Evolutionary conservation across 495 filamentous ascomycete species (phyloP).

Genomic region (Rhypophila decipiens): DNA sequence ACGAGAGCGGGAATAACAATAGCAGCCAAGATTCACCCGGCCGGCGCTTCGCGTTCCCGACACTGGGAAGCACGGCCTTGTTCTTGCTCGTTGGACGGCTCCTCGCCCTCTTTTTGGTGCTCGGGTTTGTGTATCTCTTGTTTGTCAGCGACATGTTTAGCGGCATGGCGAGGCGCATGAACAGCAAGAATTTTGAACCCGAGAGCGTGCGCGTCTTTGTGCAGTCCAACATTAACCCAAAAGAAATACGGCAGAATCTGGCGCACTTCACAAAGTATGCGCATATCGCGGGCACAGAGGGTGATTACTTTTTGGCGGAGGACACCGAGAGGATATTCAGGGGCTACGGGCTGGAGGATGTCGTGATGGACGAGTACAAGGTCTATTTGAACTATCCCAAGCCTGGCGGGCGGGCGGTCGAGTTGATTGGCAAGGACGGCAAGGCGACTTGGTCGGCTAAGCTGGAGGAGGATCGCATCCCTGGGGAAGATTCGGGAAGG

Average conservation of each 20-base stretch:
- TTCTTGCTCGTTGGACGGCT: slow-evolving; percentile 55
- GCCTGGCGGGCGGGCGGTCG: slow-evolving; percentile 66
- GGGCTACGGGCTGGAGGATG: slow-evolving; percentile 62
- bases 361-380: slow-evolving; percentile 67
- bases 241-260: slow-evolving; percentile 62
- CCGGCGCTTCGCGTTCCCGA: slow-evolving; percentile 16
- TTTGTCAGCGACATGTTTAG: slow-evolving; percentile 78
- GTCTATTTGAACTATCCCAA: slow-evolving; percentile 93
- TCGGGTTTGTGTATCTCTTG: slow-evolving; percentile 71
- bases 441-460: slow-evolving; percentile 70
- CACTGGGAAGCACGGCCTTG: slow-evolving; percentile 23
- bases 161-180: slow-evolving; percentile 46
- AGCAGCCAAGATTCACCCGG: slow-evolving; percentile 4
- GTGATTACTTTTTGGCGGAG: slow-evolving; percentile 73
- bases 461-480: slow-evolving; percentile 66
- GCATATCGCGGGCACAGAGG: slow-evolving; percentile 87
- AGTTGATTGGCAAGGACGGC: slow-evolving; percentile 63
- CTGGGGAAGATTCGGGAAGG: slow-evolving; percentile 44
- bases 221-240: slow-evolving; percentile 59
- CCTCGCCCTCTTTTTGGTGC: slow-evolving; percentile 65
- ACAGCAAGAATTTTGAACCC: slow-evolving; percentile 53
- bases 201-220: slow-evolving; percentile 64
- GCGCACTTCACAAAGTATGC: slow-evolving; percentile 68
- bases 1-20: neutral
- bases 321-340: slow-evolving; percentile 72